Evolutionary conservation across 805 yeast genomes (phyloP).

Genomic region (Zygoascus ofunaensis): DNA sequence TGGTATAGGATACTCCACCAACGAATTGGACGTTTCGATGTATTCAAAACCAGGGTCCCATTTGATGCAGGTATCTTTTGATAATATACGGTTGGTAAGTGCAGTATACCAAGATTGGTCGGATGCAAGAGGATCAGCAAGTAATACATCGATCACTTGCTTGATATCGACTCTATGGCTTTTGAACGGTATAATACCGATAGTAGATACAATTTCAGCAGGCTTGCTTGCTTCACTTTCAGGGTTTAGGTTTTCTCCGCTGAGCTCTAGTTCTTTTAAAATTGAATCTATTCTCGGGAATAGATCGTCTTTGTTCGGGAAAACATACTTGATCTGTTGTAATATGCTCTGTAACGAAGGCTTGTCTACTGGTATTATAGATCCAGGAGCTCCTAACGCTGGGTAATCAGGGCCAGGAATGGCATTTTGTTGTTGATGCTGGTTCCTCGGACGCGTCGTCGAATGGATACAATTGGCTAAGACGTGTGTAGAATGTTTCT

Average conservation of each 20-base stretch:
- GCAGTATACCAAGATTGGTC: slow-evolving; percentile 24
- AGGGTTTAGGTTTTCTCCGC: neutral
- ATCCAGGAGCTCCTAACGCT: neutral
- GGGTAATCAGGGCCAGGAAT: neutral
- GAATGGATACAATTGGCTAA: too few species aligned
- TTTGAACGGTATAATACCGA: slow-evolving; percentile 25
- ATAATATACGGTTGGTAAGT: slow-evolving; percentile 21
- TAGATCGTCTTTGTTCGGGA: slow-evolving; percentile 11
- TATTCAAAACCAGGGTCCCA: slow-evolving; percentile 23
- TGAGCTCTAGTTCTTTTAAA: slow-evolving; percentile 7
- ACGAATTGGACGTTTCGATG: slow-evolving; percentile 26
- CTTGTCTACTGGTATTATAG: neutral
- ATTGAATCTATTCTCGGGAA: slow-evolving; percentile 21
- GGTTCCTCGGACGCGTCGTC: too few species aligned
- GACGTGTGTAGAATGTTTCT: too few species aligned
- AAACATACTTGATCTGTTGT: slow-evolving; percentile 3
- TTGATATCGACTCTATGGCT: slow-evolving; percentile 18
- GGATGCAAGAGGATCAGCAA: slow-evolving; percentile 28
- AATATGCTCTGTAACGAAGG: neutral
- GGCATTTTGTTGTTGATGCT: neutral
- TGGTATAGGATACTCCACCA: slow-evolving; percentile 24
- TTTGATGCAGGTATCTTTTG: slow-evolving; percentile 26
- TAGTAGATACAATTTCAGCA: slow-evolving; percentile 17
- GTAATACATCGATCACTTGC: slow-evolving; percentile 23
- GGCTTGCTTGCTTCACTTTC: too few species aligned